Base-by-base conservation (phyloP, 495 filamentous ascomycete species). In the Gamarada debralockiae region DNA sequence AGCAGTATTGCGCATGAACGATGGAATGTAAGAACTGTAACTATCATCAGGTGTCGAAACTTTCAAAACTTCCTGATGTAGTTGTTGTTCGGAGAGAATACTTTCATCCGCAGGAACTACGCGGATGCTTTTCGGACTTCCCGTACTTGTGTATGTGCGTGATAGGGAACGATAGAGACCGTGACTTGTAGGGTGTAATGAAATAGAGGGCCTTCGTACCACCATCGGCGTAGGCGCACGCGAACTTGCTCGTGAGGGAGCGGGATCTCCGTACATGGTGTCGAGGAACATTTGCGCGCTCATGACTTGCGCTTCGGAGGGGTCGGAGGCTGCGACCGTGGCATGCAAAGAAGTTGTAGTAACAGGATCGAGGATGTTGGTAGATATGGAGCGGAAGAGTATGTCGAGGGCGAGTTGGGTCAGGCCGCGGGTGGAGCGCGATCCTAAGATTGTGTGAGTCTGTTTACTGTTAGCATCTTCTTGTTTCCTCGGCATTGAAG, bases 371-470 rank as follows among this genome's bases (percentile, higher is more conserved):
- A 88, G 80, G 23, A 90, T 75, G 34, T 83, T 84, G 14, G 75
- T 69, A 21, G 77, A 78, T 36, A 95, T 74, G 10, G 87, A 92
- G 44, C 83, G 82, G 71, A 92, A 97, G 37, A 97, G 78, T 18
- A 96, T 76, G 59, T 97, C 92, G 20, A 97, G 83, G 6, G 89
- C 80, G 64, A 98, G 84, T 64, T 98, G 93, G 3, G 87, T 96
- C 45, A 98, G 71, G 53, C 93, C 93, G 45, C 90, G 85, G 66
- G 96, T 86, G 13, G 79, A 80, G 57, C 84, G 85, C 15, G 88
- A 92, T 46, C 93, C 93, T 10, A 98, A 79, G 59, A 97, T 96
- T n/a, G 93, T 98, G 65, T 98, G 90, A 57, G 87, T 92, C 92
- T 97, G 60, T 22, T n/a, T 23, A 22, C n/a, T 24, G 17, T 54